Base-by-base conservation (phyloP, 331 rosid species). In the Dryas integrifolia region DNA sequence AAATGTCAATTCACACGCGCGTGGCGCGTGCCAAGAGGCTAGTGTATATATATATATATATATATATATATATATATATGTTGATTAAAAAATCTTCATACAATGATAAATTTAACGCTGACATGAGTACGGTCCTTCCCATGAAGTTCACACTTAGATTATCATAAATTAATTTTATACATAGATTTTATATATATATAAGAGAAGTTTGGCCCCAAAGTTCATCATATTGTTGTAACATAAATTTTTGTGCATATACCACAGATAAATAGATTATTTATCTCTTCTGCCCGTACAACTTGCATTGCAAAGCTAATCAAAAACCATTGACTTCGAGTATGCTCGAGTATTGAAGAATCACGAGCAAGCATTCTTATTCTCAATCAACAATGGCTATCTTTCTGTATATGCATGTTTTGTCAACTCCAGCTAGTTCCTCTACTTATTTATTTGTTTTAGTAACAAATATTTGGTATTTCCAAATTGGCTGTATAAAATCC, bases 341-440 rank as follows among this genome's bases (percentile, higher is more conserved):
- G 4, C 18, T 30, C 10, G 8, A 6, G 26, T 11, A 35, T 15
- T 57, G 62, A 57, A 58, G 43, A 58, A 58, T 58, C 63, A 58
- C 21, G 4, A 0, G 41, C 26, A 58, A 58, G 35, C 35, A 30
- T 30, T 2, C 35, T 30, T 30, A 51, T 64, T 65, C 70, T 48
- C 13, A 38, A 52, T 55, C 15, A 67, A 71, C 64, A 72, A 30
- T 18, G 30, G 43, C 14, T 69, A 64, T 52, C 68, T 43, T 73
- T 76, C 49, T 15, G 66, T 15, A 66, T 3, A 56, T 72, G 59
- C 59, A 69, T 58, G 55, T 61, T 64, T 60, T 60, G 2, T n/a
- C 58, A 69, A 53, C 52, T 70, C 35, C 35, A 30, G 35, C 67
- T 5, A 74, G 39, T 43, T 57, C 18, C 14, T 41, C 76, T 66